These are phyloP conservation scores for Globisporangium acanthophoron DNA, from an alignment of 352 stramenopile genomes.

Conservation along the genomic window DNA sequence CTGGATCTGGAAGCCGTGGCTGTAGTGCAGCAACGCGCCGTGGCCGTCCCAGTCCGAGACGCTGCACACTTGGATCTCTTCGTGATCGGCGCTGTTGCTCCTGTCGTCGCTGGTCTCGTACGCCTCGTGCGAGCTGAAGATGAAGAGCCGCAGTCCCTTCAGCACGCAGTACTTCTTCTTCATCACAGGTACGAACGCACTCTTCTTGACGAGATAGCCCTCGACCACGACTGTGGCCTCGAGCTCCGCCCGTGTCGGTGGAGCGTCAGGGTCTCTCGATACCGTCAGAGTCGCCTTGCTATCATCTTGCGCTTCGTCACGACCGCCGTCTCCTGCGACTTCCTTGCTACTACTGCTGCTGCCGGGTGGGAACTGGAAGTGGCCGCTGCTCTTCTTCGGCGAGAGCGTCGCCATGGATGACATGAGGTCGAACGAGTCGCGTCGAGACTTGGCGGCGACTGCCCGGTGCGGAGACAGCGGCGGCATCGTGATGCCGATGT, in stretches of 20 bases:
- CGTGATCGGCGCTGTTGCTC: slow-evolving; percentile 4
- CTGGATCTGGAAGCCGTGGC: slow-evolving; percentile 67
- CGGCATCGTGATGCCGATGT: slow-evolving; percentile 73
- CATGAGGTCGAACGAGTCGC: slow-evolving; percentile 70
- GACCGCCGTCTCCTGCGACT: background rate
- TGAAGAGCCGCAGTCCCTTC: slow-evolving; percentile 30
- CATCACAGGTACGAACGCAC: slow-evolving; percentile 37
- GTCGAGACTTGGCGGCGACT: slow-evolving; percentile 45
- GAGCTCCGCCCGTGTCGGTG: background rate
- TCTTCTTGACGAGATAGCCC: slow-evolving; percentile 54
- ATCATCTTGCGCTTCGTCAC: background rate
- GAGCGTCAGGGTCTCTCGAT: background rate
- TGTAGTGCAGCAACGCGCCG: slow-evolving; percentile 56
- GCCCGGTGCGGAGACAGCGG: slow-evolving; percentile 69
- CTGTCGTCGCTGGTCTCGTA: slow-evolving; percentile 15
- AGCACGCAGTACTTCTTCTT: slow-evolving; percentile 64
- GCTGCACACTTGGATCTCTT: slow-evolving; percentile 27
- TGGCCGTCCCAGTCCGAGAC: slow-evolving; percentile 66
- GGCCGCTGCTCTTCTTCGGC: slow-evolving; percentile 5
- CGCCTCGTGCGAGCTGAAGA: slow-evolving; percentile 39
- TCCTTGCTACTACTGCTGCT: background rate
- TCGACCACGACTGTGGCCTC: slow-evolving; percentile 26
- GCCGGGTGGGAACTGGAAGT: slow-evolving; percentile 5
- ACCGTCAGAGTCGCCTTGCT: background rate
- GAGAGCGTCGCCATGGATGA: slow-evolving; percentile 15